phyloP scores from a whole-genome alignment of 192 early-diverging fungal genomes.

The Mortierella claussenii region DNA sequence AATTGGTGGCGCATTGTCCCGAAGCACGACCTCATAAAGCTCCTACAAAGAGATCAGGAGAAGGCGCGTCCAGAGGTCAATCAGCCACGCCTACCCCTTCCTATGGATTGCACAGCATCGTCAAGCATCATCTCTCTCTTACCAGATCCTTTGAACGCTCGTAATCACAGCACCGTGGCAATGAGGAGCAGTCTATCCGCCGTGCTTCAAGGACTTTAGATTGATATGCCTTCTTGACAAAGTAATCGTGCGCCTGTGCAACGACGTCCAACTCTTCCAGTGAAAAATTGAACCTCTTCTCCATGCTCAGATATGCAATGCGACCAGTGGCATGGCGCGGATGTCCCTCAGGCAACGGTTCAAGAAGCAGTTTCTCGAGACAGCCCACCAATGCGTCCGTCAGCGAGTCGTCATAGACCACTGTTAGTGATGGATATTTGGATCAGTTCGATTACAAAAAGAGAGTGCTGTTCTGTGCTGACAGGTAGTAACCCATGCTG shows the following conservation, averaged over 20 bases:
- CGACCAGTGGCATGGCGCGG: constrained; percentile 21
- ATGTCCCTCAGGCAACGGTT: constrained; percentile 24
- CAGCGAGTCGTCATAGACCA: constrained; percentile 43
- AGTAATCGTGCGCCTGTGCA: constrained; percentile 43
- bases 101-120: too few species aligned
- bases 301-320: constrained; percentile 38
- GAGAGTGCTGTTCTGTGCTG: neutral
- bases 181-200: constrained; percentile 4
- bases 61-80: neutral
- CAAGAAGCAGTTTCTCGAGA: constrained; percentile 20
- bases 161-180: constrained; percentile 30
- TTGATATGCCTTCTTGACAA: constrained; percentile 14
- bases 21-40: too few species aligned
- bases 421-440: constrained; percentile 4
- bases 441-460: neutral
- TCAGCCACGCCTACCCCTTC: too few species aligned
- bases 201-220: constrained; percentile 14
- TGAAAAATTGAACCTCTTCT: constrained; percentile 49
- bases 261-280: constrained; percentile 35
- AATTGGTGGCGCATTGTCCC: too few species aligned
- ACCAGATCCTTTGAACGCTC: constrained; percentile 38
- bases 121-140: too few species aligned
- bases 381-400: constrained; percentile 34
- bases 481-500: neutral
- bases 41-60: neutral